Evolutionary conservation across 192 early-diverging fungal genomes (phyloP).

Genomic region (Backusella sp.): DNA sequence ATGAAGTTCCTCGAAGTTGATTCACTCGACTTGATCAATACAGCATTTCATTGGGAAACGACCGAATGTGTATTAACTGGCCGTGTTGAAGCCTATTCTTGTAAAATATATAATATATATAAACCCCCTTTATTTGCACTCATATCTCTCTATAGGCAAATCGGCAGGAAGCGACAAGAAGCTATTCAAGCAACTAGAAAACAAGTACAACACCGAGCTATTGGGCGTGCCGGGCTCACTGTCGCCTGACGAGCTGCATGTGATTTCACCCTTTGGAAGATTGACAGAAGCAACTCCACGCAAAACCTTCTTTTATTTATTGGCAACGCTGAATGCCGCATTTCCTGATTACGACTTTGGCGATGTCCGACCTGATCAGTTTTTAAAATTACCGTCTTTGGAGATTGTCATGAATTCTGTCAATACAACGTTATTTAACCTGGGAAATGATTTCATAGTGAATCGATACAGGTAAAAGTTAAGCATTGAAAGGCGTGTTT

Average conservation of each 20-base stretch:
- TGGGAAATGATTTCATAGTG: slow-evolving; percentile 65
- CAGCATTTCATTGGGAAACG: slow-evolving; percentile 79
- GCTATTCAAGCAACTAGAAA: slow-evolving; percentile 84
- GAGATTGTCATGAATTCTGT: slow-evolving; percentile 78
- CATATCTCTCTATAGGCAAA: slow-evolving; percentile 66
- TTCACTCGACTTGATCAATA: slow-evolving; percentile 82
- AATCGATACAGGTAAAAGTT: slow-evolving; percentile 36
- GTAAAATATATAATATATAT: slow-evolving; percentile 53
- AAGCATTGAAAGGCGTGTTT: background rate
- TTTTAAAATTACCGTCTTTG: slow-evolving; percentile 71
- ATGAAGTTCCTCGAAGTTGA: slow-evolving; percentile 33
- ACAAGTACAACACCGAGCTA: slow-evolving; percentile 71
- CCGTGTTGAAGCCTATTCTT: slow-evolving; percentile 91
- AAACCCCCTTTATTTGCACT: background rate
- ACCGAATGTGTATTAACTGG: slow-evolving; percentile 83
- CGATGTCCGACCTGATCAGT: slow-evolving; percentile 76
- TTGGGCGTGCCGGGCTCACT: slow-evolving; percentile 53
- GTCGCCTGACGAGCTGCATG: slow-evolving; percentile 67
- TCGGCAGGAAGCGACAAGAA: slow-evolving; percentile 91
- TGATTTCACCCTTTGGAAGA: slow-evolving; percentile 86
- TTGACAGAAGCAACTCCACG: slow-evolving; percentile 79
- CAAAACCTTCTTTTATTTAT: slow-evolving; percentile 90
- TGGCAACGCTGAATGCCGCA: slow-evolving; percentile 93
- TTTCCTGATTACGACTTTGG: slow-evolving; percentile 98
- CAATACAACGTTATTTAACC: slow-evolving; percentile 82